Base-by-base conservation (phyloP, 345 rosid species). In the Ceriops zippeliana region DNA sequence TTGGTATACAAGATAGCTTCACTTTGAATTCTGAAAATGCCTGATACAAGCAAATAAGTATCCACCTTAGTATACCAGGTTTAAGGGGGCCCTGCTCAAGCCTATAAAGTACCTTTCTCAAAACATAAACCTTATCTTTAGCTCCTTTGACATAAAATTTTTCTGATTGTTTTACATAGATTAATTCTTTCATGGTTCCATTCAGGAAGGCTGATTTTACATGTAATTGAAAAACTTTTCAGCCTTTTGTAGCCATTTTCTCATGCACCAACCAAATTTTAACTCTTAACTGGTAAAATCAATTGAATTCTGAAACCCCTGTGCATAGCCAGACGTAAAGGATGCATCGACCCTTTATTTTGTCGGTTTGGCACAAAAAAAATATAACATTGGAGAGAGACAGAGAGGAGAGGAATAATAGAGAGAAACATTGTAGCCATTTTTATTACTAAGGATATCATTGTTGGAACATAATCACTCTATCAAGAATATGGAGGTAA, bases 401-500 rank as follows among this genome's bases (percentile, higher is more conserved):
- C 4, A 8, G 38, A 62, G 66, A 5, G 10, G 30, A 61, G 38
- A 20, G 26, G 37, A 34, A 34, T 34, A 7, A 62, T 21, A 28
- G 27, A 62, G 21, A 2, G 21, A 21, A 42, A 30, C 11, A 42
- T 35, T 42, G 66, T 9, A 21, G 52, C 57, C 67, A 27, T 22
- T 26, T 26, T 64, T 64, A 28, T 64, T 24, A 4, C 32, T 26
- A 47, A 3, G 51, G 19, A 13, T 38, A 24, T 64, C 68, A 24
- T 28, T 20, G 2, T 51, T 51, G 27, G 21, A 58, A 42, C 71
- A 61, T 26, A 61, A 37, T 27, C 53, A 70, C 52, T 42, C 19
- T 42, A 42, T 13, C 49, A 76, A 70, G 63, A 70, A 47, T 60
- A 53, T 15, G 61, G 61, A 70, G 67, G 56, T 27, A 37, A 7